Conservation (phyloP, 441 rosid genomes). For the Theobroma grandiflorum region DNA sequence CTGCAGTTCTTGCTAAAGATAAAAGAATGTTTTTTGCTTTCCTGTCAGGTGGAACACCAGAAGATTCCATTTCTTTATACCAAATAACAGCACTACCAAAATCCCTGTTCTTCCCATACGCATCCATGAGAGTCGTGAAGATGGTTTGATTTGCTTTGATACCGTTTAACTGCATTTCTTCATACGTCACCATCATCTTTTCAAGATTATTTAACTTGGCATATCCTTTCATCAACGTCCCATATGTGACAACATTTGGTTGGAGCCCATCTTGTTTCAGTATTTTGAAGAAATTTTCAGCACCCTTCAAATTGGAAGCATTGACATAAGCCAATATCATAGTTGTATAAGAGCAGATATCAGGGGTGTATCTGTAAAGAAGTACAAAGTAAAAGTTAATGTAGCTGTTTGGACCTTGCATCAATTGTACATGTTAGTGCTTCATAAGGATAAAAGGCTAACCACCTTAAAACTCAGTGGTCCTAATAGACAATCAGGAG, state of each 20-base stretch:
- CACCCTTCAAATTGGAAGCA: conserved; percentile 89
- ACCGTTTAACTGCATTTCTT: conserved; percentile 67
- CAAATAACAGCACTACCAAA: conserved; percentile 81
- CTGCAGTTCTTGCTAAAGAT: conserved; percentile 72
- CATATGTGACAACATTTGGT: conserved; percentile 82
- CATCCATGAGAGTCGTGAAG: conserved; percentile 90
- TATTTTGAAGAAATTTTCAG: conserved; percentile 80
- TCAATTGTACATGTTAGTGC: not conserved
- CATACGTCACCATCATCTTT: conserved; percentile 75
- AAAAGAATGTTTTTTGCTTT: conserved; percentile 91
- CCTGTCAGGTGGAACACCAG: conserved; percentile 74
- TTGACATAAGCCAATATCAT: conserved; percentile 94
- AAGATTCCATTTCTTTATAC: conserved; percentile 78
- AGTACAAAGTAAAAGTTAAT: conserved; percentile 10
- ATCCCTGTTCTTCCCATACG: conserved; percentile 75
- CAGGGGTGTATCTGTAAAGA: conserved; percentile 67
- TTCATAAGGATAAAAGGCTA: not conserved
- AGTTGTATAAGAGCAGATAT: conserved; percentile 91
- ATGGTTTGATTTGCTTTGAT: conserved; percentile 81
- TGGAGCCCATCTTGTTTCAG: conserved; percentile 70
- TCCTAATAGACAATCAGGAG: not conserved
- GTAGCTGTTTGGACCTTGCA: not conserved
- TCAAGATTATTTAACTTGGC: conserved; percentile 73
- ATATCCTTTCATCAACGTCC: conserved; percentile 85
- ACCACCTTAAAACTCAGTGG: not conserved